Evolutionary conservation across 495 filamentous ascomycete species (phyloP).

Genomic region (Evernia prunastri): DNA sequence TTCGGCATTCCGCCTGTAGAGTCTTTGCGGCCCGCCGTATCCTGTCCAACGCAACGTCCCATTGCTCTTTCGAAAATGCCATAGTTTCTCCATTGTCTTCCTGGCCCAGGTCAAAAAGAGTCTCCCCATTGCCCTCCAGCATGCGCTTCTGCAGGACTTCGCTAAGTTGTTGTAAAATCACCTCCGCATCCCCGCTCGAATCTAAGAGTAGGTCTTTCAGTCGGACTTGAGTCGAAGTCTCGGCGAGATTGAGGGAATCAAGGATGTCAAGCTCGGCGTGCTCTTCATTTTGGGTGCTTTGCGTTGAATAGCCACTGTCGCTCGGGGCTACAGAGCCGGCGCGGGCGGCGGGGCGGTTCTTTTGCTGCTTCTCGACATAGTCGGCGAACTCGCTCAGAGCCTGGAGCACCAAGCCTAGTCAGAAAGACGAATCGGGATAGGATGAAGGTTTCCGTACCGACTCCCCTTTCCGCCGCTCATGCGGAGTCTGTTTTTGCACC

Average conservation of each 20-base stretch:
- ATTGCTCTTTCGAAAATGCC: conserved; percentile 70
- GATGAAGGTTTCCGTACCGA: conserved; percentile 46
- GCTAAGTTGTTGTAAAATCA: conserved; percentile 54
- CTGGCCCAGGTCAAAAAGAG: conserved; percentile 84
- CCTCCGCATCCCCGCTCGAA: conserved; percentile 50
- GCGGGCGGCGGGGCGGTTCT: conserved; percentile 46
- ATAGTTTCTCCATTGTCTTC: conserved; percentile 93
- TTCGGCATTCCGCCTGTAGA: conserved; percentile 63
- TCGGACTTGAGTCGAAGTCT: conserved; percentile 58
- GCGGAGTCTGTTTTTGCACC: conserved; percentile 53
- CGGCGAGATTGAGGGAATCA: conserved; percentile 75
- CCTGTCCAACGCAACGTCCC: conserved; percentile 64
- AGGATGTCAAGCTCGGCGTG: conserved; percentile 90
- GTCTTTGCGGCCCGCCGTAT: conserved; percentile 59
- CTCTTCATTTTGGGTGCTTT: conserved; percentile 52
- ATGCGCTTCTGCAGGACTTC: conserved; percentile 59
- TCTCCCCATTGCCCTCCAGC: conserved; percentile 82
- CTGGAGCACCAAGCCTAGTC: conserved; percentile 36
- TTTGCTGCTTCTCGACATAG: conserved; percentile 92
- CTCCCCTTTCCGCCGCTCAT: conserved; percentile 82
- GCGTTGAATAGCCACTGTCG: conserved; percentile 41
- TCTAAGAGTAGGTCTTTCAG: conserved; percentile 74
- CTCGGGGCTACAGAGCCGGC: conserved; percentile 34
- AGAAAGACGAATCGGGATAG: conserved; percentile 15
- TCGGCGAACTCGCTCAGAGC: conserved; percentile 96